Conservation (phyloP, 169 alveolate species). For the Babesia bovis region DNA sequence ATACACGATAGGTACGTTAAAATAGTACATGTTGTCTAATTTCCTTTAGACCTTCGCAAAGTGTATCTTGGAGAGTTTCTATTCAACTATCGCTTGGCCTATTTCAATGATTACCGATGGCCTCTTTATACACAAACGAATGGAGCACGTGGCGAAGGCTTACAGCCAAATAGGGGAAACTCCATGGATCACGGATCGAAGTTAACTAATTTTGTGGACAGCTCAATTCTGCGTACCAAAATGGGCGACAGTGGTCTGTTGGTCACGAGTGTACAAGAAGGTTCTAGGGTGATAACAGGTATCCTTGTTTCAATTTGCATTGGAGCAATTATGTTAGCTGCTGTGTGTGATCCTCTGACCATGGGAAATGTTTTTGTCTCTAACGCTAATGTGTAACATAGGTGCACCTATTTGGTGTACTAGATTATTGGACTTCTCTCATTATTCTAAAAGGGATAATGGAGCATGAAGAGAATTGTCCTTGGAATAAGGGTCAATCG, state of each 20-base stretch:
- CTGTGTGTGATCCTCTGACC: slow-evolving; percentile 13
- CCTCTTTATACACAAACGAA: background rate
- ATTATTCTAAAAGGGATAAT: slow-evolving; percentile 8
- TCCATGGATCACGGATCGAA: too few relatives aligned
- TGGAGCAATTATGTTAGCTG: slow-evolving; percentile 1
- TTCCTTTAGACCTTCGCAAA: background rate
- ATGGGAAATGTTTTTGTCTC: slow-evolving; percentile 2
- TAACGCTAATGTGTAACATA: slow-evolving; percentile 22
- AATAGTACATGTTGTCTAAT: background rate
- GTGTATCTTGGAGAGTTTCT: slow-evolving; percentile 58
- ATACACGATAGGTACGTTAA: slow-evolving; percentile 4
- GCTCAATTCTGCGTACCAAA: slow-evolving; percentile 2
- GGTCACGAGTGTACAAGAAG: background rate
- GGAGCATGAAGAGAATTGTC: slow-evolving; percentile 72
- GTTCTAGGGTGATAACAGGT: background rate
- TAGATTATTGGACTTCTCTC: background rate
- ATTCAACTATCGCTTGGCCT: slow-evolving; percentile 61
- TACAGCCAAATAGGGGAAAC: too few relatives aligned
- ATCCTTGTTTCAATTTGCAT: background rate
- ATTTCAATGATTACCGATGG: slow-evolving; percentile 36
- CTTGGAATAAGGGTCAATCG: slow-evolving; percentile 44
- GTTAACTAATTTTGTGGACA: too few relatives aligned
- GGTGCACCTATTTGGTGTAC: slow-evolving; percentile 27
- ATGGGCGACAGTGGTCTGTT: slow-evolving; percentile 29
- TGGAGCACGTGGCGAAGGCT: background rate